Conservation (phyloP, 257 asterid species). For the Fraxinus anomala region DNA sequence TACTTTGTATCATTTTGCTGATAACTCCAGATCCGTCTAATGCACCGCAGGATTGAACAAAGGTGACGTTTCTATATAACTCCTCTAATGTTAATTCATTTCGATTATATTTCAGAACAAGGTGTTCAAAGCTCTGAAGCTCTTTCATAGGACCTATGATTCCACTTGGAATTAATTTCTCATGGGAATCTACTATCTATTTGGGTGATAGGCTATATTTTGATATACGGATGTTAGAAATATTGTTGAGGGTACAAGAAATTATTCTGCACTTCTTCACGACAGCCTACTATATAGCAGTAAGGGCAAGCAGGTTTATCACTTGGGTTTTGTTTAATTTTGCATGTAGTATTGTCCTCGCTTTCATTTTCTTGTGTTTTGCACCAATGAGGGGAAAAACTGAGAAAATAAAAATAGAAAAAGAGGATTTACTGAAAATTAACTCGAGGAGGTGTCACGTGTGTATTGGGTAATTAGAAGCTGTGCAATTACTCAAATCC, state of each 20-base stretch:
- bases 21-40: constrained; percentile 46
- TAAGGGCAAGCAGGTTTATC: background rate
- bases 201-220: background rate
- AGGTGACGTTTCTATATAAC: background rate
- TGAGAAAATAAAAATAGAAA: background rate
- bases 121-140: constrained; percentile 2
- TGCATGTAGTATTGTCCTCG: background rate
- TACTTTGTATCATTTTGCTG: constrained; percentile 47
- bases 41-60: constrained; percentile 20
- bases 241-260: background rate
- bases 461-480: background rate
- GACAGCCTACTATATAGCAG: background rate
- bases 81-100: background rate
- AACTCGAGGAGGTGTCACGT: background rate
- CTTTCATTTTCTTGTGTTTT: background rate
- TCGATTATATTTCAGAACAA: constrained; percentile 7
- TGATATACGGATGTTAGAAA: background rate
- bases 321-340: too few relatives aligned
- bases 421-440: background rate
- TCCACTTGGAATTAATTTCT: background rate
- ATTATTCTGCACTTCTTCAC: background rate
- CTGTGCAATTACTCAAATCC: background rate
- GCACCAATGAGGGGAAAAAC: background rate
- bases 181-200: background rate
- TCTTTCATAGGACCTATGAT: background rate